Evolutionary conservation across 2,329 filamentous ascomycete species (phyloP).

Genomic region (Fusarium sacchari): DNA sequence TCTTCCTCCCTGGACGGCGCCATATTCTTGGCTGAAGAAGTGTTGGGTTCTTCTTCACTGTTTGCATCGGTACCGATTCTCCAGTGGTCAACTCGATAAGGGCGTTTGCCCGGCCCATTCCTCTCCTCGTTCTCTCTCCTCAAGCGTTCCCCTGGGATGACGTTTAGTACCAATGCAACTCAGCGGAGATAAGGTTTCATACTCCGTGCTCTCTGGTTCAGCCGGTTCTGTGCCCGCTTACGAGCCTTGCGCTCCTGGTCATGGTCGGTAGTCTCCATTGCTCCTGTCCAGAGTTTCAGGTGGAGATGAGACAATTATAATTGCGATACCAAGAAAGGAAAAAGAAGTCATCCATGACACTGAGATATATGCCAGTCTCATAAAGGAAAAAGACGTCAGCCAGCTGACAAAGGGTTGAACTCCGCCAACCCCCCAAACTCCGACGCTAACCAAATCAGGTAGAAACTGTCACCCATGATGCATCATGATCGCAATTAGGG

Average conservation of each 20-base stretch:
- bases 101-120: neutral
- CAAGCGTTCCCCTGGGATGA: neutral
- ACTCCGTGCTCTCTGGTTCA: conserved; percentile 33
- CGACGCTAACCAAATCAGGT: conserved; percentile 19
- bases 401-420: conserved; percentile 1
- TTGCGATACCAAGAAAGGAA: neutral
- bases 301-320: neutral
- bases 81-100: conserved; percentile 26
- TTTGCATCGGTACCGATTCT: neutral
- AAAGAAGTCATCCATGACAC: neutral
- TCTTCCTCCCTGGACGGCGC: neutral
- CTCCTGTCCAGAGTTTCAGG: too few relatives aligned
- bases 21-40: too few relatives aligned
- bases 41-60: neutral
- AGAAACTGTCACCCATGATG: conserved; percentile 23
- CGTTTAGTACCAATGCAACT: neutral
- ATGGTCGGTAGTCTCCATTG: neutral
- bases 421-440: neutral
- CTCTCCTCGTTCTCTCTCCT: neutral
- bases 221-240: conserved; percentile 23
- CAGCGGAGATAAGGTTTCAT: neutral
- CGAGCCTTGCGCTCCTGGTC: conserved; percentile 7
- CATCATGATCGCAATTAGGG: neutral
- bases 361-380: neutral
- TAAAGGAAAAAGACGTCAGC: conserved; percentile 26